Conservation (phyloP, 2,329 filamentous ascomycete genomes). For the Pseudogymnoascus sp. region DNA sequence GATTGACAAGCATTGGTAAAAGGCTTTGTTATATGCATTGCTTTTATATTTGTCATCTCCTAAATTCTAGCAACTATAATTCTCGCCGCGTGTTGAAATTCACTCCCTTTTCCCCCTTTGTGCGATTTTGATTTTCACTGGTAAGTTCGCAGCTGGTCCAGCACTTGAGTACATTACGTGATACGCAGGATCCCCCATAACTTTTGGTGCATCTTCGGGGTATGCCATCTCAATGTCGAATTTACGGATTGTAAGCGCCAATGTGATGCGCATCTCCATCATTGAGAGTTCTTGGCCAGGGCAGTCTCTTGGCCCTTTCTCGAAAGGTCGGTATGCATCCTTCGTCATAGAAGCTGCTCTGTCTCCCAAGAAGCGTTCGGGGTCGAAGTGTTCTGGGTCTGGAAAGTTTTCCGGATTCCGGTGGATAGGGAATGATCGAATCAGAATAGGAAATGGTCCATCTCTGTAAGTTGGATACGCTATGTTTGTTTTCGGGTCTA, state of each 20-base stretch:
- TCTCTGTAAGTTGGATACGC: conserved; percentile 6
- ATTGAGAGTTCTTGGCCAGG: conserved; percentile 49
- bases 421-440: conserved; percentile 23
- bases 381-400: conserved; percentile 38
- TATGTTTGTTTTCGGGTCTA: background rate
- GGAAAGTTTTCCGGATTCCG: conserved; percentile 34
- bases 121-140: background rate
- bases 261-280: conserved; percentile 38
- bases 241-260: conserved; percentile 38
- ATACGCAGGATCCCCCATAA: background rate
- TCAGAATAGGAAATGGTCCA: conserved; percentile 12
- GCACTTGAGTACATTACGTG: background rate
- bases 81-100: background rate
- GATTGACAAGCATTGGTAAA: background rate
- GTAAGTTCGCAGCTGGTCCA: background rate
- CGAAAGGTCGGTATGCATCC: conserved; percentile 48
- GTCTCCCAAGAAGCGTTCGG: conserved; percentile 37
- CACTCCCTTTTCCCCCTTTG: background rate
- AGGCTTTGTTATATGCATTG: background rate
- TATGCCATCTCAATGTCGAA: conserved; percentile 36
- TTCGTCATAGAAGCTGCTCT: conserved; percentile 23
- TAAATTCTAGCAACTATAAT: background rate
- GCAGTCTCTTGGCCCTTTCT: conserved; percentile 46
- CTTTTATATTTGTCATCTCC: background rate
- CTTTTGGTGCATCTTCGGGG: background rate